Conservation (phyloP, 495 filamentous ascomycete genomes). For the Daldinia grandis region DNA sequence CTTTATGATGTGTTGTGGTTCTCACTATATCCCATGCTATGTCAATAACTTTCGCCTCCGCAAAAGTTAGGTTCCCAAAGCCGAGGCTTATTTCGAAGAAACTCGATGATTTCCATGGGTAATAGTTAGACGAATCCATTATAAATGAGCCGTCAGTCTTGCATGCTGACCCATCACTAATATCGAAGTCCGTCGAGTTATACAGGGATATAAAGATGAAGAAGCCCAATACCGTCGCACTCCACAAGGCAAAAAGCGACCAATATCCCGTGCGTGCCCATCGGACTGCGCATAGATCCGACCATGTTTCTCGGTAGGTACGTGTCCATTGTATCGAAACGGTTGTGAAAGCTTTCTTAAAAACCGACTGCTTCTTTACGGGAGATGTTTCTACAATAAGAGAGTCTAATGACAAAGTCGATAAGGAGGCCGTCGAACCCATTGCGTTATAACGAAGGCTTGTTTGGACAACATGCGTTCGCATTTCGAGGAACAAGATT, state of each 20-base stretch:
- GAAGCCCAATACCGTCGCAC: not conserved
- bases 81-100: conserved; percentile 43
- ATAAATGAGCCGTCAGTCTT: conserved; percentile 16
- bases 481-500: not conserved
- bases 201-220: conserved; percentile 5
- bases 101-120: conserved; percentile 1
- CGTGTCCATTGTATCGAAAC: conserved; percentile 1
- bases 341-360: not conserved
- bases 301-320: not conserved
- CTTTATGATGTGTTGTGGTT: not conserved
- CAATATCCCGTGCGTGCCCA: conserved; percentile 9
- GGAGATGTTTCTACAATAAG: not conserved
- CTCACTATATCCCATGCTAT: conserved; percentile 45
- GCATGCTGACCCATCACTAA: not conserved
- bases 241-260: conserved; percentile 5
- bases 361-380: not conserved
- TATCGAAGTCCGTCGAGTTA: not conserved
- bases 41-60: conserved; percentile 42
- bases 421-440: not conserved
- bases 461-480: not conserved
- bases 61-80: conserved; percentile 34
- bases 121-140: not conserved
- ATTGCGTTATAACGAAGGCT: not conserved
- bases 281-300: not conserved
- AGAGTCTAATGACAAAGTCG: not conserved